Percentiles rank a stretch among this genome's conserved stretches.
Evolutionary conservation across 805 yeast genomes (phyloP).

Genomic region (Cyberlindnera japonica): DNA sequence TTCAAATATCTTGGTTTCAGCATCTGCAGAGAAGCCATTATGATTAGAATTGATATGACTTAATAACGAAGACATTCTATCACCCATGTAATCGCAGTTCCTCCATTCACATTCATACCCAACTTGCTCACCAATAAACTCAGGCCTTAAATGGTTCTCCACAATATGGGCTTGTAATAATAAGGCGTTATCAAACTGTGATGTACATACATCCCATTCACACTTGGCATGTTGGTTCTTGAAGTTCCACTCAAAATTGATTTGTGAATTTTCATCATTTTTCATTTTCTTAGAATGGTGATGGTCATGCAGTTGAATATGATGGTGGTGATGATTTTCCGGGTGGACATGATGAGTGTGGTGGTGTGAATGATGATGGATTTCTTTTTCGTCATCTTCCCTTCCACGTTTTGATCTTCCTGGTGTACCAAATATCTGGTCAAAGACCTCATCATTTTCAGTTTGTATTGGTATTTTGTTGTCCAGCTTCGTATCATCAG

Average conservation of each 20-base stretch:
- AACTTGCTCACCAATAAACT: conserved; percentile 7
- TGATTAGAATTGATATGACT: conserved; percentile 55
- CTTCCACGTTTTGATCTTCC: conserved; percentile 12
- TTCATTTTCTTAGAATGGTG: conserved; percentile 24
- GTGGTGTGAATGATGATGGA: conserved; percentile 23
- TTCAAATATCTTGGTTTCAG: background rate
- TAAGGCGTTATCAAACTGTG: conserved; percentile 35
- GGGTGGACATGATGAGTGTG: conserved; percentile 24
- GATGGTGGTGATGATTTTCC: conserved; percentile 37
- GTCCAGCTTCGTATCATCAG: background rate
- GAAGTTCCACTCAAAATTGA: conserved; percentile 28
- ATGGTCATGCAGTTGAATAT: conserved; percentile 35
- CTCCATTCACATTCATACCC: conserved; percentile 64
- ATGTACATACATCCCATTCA: conserved; percentile 66
- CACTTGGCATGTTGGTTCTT: conserved; percentile 46
- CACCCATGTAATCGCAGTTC: conserved; percentile 57
- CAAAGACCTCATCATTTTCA: background rate
- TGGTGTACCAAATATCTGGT: background rate
- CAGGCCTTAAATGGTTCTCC: conserved; percentile 41
- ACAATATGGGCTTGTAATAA: conserved; percentile 50
- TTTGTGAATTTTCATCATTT: conserved; percentile 7
- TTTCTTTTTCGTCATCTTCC: conserved; percentile 18
- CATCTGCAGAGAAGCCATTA: conserved; percentile 23
- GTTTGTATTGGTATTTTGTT: background rate
- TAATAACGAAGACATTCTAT: conserved; percentile 50